Percentiles rank a stretch among this genome's conserved stretches.
Conservation (phyloP, 2,329 filamentous ascomycete species). For the Trichophyton rubrum region DNA sequence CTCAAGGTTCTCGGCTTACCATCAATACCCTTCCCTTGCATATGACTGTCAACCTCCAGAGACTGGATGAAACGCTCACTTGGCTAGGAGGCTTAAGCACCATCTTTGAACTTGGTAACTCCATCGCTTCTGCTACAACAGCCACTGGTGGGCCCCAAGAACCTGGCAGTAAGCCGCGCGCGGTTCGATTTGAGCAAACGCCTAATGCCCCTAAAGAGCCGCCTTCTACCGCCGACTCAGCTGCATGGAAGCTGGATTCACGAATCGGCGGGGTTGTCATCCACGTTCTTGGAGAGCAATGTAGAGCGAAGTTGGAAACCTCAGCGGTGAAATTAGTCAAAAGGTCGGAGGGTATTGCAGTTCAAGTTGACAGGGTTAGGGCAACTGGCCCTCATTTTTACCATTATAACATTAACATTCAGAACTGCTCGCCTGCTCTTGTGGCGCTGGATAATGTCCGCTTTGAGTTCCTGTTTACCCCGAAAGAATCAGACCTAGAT, state of each 20-base stretch:
- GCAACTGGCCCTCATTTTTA: constrained; percentile 57
- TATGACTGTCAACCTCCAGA: constrained; percentile 62
- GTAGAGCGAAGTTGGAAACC: constrained; percentile 60
- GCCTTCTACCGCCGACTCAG: background rate
- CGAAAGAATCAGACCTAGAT: constrained; percentile 69
- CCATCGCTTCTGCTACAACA: constrained; percentile 62
- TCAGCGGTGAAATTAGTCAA: constrained; percentile 72
- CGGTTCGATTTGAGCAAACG: constrained; percentile 41
- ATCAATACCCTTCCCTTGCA: constrained; percentile 66
- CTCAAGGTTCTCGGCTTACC: constrained; percentile 36
- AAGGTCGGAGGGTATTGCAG: constrained; percentile 56
- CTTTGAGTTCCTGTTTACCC: constrained; percentile 58
- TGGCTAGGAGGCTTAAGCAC: constrained; percentile 88
- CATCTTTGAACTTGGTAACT: constrained; percentile 76
- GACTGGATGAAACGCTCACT: constrained; percentile 71
- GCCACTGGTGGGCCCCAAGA: constrained; percentile 25
- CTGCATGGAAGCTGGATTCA: constrained; percentile 53
- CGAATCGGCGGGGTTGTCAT: constrained; percentile 66
- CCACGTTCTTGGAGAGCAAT: constrained; percentile 64
- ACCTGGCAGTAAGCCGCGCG: constrained; percentile 29
- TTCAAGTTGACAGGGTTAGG: constrained; percentile 64
- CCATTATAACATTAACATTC: constrained; percentile 23
- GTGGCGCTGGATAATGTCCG: constrained; percentile 54
- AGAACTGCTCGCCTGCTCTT: constrained; percentile 44
- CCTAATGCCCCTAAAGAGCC: background rate